Evolutionary conservation across 345 rosid species (phyloP), one percentile per base, ranked within the genome.

Genomic region (Turnera subulata): DNA sequence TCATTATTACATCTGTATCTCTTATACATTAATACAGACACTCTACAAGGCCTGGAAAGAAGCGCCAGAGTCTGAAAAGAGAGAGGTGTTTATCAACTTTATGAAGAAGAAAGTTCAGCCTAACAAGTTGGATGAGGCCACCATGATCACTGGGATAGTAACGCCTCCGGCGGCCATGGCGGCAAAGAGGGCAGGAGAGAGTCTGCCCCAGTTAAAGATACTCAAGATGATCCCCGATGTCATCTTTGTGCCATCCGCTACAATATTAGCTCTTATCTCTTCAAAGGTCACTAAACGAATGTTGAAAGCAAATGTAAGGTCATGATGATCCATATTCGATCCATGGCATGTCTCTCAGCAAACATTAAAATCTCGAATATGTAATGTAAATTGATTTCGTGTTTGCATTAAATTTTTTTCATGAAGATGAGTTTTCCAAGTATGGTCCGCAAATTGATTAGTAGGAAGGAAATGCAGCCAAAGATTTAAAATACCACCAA

Each of bases 81-180:
- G 77, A 60, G 29, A 60, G 25, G 6, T 71, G 18, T 84, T 92
- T 18, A n/a, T 59, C 13, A 42, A 70, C 1, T 84, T 89, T 47
- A 76, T 89, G 62, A 67, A 63, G 53, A 4, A 77, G 18, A 64
- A 15, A 0, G 68, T 86, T 17, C 68, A 56, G 19, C 73, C 83
- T 11, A 83, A 82, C 74, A 76, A 65, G 70, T 59, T 84, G 8
- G 98, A 92, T 47, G 73, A 82, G 50, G 66, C 47, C 6, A 80
- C 91, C 6, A 25, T 92, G 72, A 42, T 85, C 11, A 70, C 80
- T 2, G 95, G 96, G 26, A 43, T 92, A 21, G 60, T 68, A 4
- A 83, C 85, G 1, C 95, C 96, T 0, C 95, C 94, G 0, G 96
- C 93, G 4, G 96, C 89, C 37, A 86, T 89, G 94, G 97, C 82